A percentile compares a stretch with the other conserved stretches of the same genome.
Evolutionary conservation across 768 basidiomycete species (phyloP).

Genomic region (Termitomyces sp.): DNA sequence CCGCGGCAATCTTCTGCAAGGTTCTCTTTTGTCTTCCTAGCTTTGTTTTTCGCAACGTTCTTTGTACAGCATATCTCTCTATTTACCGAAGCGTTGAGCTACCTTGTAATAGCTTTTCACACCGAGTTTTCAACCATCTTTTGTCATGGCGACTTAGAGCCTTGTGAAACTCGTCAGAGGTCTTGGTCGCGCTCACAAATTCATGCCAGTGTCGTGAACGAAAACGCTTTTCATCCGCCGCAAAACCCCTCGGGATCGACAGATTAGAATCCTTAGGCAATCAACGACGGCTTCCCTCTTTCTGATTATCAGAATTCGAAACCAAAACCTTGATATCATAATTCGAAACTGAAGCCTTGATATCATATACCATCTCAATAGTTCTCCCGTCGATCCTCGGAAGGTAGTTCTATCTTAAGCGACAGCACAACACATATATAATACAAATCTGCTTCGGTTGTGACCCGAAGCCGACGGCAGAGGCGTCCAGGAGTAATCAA

Average conservation of each 20-base stretch:
- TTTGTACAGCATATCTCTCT: background rate
- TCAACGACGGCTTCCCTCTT: background rate
- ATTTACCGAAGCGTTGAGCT: background rate
- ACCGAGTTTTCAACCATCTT: background rate
- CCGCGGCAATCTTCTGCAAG: background rate
- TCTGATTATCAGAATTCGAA: slow-evolving; percentile 2
- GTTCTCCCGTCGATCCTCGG: background rate
- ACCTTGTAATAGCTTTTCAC: background rate
- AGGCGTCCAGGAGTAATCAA: too few relatives aligned
- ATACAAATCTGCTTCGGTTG: too few relatives aligned
- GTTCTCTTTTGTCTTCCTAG: background rate
- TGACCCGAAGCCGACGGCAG: background rate
- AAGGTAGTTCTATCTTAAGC: too few relatives aligned
- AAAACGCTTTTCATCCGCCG: slow-evolving; percentile 3
- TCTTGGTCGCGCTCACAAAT: background rate
- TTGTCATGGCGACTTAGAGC: too few relatives aligned
- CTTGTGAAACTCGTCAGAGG: background rate
- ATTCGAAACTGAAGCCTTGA: background rate
- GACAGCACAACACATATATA: too few relatives aligned
- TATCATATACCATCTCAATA: background rate
- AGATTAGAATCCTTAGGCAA: background rate
- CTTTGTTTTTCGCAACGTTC: background rate
- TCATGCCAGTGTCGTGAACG: background rate
- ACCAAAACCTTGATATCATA: background rate
- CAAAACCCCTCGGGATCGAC: background rate